Evolutionary conservation across 306 rosid species (phyloP).

Genomic region (Vigna reflexopilosa): DNA sequence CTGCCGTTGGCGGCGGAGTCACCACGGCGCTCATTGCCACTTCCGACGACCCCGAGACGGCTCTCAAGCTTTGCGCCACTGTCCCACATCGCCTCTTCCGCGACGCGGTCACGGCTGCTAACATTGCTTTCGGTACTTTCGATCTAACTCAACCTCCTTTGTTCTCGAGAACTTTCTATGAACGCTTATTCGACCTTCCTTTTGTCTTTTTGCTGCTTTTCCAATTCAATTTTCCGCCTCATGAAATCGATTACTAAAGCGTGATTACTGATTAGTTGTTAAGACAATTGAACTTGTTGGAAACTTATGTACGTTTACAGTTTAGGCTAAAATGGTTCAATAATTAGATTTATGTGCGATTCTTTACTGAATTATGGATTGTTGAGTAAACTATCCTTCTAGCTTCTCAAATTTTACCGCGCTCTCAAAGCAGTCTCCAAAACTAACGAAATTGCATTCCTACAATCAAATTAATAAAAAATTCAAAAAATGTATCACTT

Average conservation of each 20-base stretch:
- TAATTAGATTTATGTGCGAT: neutral
- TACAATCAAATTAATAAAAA: neutral
- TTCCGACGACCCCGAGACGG: conserved; percentile 78
- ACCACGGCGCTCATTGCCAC: conserved; percentile 71
- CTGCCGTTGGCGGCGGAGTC: conserved; percentile 70
- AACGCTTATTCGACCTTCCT: neutral
- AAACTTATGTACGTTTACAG: neutral
- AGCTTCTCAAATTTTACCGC: neutral
- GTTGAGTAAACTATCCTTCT: neutral
- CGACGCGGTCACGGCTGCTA: conserved; percentile 73
- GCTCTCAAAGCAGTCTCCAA: neutral
- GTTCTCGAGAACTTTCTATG: conserved; percentile 3
- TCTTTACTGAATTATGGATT: conserved; percentile 24
- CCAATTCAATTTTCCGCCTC: conserved; percentile 16
- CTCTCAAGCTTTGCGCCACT: conserved; percentile 74
- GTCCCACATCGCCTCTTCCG: conserved; percentile 84
- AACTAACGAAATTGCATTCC: neutral
- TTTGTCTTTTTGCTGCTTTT: neutral
- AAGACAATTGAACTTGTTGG: conserved; percentile 29
- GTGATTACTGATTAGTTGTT: conserved; percentile 29
- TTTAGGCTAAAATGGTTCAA: neutral
- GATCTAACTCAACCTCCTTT: conserved; percentile 36
- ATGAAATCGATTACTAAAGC: conserved; percentile 20
- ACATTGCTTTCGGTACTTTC: conserved; percentile 76
- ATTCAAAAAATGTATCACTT: neutral